Evolutionary conservation across 345 rosid species (phyloP).

Genomic region (Lepidium aucheri): DNA sequence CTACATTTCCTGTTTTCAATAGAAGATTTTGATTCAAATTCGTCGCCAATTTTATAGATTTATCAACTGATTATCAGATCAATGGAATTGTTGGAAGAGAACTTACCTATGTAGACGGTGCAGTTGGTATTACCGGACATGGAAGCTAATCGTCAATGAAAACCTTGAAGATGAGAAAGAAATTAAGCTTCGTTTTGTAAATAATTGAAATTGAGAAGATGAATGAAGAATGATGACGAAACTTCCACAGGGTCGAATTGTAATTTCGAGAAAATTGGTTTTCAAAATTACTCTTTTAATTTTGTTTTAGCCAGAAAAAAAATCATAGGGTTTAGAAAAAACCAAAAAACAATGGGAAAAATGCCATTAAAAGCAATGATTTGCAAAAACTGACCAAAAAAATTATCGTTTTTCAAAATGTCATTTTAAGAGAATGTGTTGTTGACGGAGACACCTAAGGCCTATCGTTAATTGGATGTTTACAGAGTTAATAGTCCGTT

Average conservation of each 20-base stretch:
- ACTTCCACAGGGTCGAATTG: not conserved
- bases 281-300: not conserved
- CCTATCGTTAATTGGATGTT: no score
- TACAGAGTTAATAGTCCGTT: no score
- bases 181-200: not conserved
- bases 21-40: not conserved
- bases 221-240: not conserved
- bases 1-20: constrained; percentile 57
- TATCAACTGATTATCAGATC: not conserved
- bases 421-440: no score
- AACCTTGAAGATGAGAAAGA: not conserved
- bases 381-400: no score
- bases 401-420: no score
- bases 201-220: not conserved
- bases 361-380: no score
- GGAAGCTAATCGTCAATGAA: not conserved
- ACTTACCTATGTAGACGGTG: constrained; percentile 51
- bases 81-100: not conserved
- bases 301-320: no score
- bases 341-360: no score
- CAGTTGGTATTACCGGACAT: constrained; percentile 51
- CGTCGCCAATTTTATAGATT: not conserved
- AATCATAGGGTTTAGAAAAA: no score
- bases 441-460: no score
- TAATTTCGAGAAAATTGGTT: not conserved